Evolutionary conservation across 2,329 filamentous ascomycete species (phyloP).

Genomic region (Aspergillus sp.): DNA sequence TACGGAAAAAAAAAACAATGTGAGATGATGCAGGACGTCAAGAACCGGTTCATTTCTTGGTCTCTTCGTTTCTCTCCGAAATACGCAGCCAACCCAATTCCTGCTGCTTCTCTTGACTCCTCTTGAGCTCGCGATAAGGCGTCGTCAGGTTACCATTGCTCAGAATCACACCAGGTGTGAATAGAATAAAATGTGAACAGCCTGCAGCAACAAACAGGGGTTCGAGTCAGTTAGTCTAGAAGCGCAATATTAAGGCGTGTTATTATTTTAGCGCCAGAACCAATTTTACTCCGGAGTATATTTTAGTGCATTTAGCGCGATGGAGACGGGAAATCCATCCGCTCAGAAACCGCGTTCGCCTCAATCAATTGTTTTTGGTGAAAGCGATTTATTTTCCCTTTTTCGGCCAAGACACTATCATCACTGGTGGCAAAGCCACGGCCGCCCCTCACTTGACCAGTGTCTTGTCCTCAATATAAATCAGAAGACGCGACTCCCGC

Average conservation of each 20-base stretch:
- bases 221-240: conserved; percentile 20
- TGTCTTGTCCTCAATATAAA: background rate
- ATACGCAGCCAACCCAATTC: background rate
- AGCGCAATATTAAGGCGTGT: conserved; percentile 2
- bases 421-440: conserved; percentile 19
- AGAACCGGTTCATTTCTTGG: background rate
- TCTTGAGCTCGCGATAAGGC: background rate
- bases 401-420: conserved; percentile 19
- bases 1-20: background rate
- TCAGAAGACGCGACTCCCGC: background rate
- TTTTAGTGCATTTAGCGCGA: conserved; percentile 6
- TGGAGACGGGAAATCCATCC: conserved; percentile 9
- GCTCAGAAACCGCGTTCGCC: background rate
- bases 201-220: conserved; percentile 25
- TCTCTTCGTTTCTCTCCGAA: background rate
- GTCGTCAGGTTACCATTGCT: background rate
- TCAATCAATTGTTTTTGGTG: background rate
- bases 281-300: background rate
- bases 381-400: background rate
- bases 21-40: background rate
- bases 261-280: conserved; percentile 2
- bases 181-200: conserved; percentile 12
- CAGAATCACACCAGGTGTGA: background rate
- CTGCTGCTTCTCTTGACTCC: background rate
- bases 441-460: conserved; percentile 18